These are phyloP conservation scores for Chlorella sp. DNA, from an alignment of 139 green algal species.

Conservation along the genomic window DNA sequence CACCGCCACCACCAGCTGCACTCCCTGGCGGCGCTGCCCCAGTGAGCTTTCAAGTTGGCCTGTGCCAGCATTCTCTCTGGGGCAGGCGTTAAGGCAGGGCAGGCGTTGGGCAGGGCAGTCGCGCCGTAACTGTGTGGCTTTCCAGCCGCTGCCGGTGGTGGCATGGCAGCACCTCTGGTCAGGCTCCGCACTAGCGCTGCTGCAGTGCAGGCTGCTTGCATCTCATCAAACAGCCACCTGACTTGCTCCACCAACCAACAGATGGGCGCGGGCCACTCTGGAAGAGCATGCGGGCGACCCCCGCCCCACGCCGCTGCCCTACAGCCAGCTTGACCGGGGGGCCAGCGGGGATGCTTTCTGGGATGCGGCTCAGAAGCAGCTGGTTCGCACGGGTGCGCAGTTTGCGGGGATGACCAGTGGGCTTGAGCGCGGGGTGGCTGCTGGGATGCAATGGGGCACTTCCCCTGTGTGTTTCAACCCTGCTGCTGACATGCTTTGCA, in stretches of 20 bases:
- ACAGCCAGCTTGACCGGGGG: neutral
- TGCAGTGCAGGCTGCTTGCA: too few relatives aligned
- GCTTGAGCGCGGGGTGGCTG: neutral
- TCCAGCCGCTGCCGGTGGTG: too few relatives aligned
- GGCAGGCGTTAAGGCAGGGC: too few relatives aligned
- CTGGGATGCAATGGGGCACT: neutral
- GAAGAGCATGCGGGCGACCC: constrained; percentile 7
- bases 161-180: too few relatives aligned
- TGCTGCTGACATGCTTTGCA: too few relatives aligned
- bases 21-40: constrained; percentile 10
- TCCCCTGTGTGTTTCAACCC: neutral
- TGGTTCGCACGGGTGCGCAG: neutral
- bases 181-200: too few relatives aligned
- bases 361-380: constrained; percentile 25
- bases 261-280: constrained; percentile 12
- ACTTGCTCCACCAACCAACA: neutral
- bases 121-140: too few relatives aligned
- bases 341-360: constrained; percentile 16
- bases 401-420: neutral
- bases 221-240: neutral
- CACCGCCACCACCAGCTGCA: constrained; percentile 20
- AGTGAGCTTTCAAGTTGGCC: neutral
- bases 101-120: too few relatives aligned
- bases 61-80: too few relatives aligned
- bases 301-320: neutral